A percentile compares a stretch with the other conserved stretches of the same genome.
phyloP scores from a whole-genome alignment of 1,284 basidiomycete genomes.

The Puccinia triticina region DNA sequence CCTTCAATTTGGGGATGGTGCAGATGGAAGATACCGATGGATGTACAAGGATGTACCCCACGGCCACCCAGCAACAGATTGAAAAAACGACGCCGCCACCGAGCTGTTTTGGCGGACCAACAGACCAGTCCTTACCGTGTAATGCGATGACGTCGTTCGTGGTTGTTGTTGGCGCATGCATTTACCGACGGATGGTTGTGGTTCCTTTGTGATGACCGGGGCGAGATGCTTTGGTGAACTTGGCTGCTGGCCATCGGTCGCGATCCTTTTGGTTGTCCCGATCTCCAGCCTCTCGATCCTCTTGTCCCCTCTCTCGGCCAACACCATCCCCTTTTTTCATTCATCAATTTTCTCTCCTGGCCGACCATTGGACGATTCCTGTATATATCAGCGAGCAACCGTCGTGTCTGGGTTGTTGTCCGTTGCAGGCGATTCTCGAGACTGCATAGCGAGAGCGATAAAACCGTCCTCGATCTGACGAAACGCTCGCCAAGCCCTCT shows the following conservation, averaged over 20 bases:
- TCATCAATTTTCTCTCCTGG: background rate
- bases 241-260: too few species aligned
- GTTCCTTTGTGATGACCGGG: too few species aligned
- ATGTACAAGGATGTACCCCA: background rate
- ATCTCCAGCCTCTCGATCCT: too few species aligned
- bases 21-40: background rate
- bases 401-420: background rate
- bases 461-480: background rate
- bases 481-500: background rate
- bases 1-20: background rate
- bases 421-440: background rate
- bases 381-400: too few species aligned
- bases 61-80: conserved; percentile 8
- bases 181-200: background rate
- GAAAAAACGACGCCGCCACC: conserved; percentile 4
- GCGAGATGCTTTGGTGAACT: too few species aligned
- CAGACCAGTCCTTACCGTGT: background rate
- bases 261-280: too few species aligned
- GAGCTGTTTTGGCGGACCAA: background rate
- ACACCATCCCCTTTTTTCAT: background rate
- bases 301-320: background rate
- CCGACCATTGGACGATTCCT: background rate
- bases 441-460: too few species aligned
- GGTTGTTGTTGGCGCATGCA: background rate
- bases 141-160: background rate